Base-by-base conservation (phyloP, 1,284 basidiomycete species). In the Stygiomarasmius scandens region DNA sequence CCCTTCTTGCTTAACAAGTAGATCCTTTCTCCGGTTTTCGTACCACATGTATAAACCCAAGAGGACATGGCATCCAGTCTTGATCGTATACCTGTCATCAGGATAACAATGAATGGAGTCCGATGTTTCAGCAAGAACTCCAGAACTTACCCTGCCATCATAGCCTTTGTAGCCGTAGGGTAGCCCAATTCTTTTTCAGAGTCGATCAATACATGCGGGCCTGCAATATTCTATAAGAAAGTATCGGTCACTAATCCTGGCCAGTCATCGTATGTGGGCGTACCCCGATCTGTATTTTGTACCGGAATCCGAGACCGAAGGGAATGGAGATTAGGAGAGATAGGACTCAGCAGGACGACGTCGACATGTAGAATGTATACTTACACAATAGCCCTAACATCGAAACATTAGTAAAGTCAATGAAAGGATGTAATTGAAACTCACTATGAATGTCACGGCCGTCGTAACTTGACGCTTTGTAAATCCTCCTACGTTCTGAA, bases 391-490 rank as follows among this genome's bases (percentile, higher is more conserved):
- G 12, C 56, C 56, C 51, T 47, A 19, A 27, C 22, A 16, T 41
- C 11, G 38, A 9, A 5, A 11, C 19, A 54, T 23, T 20, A 24
- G 46, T 32, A 20, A 24, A 10, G 16, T 14, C 24, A 24, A 3
- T 6, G 6, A 22, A 22, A 20, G 8, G n/a, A 16, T 19, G 4
- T 27, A 32, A 32, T 32, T 12, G 29, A 12, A 34, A 32, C 56
- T 62, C 3, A 66, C 63, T 12, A 65, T 60, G 48, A 68, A 67
- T 23, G 61, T 69, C 14, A 65, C 38, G 9, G 63, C 67, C 0
- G 63, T 64, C 23, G 63, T 67, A 46, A 68, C 66, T 41, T 68
- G 68, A 45, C 65, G 61, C 65, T 70, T 70, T 36, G 69, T 69
- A 50, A 66, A 70, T 1, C 69, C 69, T 49, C 68, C 68, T 19